A percentile compares a stretch with the other conserved stretches of the same genome.
phyloP scores from a whole-genome alignment of 805 yeast species.

The Cyberlindnera xishuangbannaensis region DNA sequence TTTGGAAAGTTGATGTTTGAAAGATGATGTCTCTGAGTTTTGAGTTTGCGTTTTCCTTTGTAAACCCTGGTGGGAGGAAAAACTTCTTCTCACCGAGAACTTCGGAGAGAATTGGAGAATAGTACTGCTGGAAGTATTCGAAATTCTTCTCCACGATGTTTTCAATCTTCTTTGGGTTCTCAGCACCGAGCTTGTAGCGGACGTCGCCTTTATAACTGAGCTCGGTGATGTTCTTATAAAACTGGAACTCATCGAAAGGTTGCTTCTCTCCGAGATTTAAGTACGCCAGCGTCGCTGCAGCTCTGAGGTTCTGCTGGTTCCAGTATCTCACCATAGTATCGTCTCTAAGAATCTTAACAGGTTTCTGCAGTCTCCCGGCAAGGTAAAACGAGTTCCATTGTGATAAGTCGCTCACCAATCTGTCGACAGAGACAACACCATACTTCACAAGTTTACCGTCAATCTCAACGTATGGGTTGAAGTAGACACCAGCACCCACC shows the following conservation, averaged over 20 bases:
- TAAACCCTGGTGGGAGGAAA: slow-evolving; percentile 33
- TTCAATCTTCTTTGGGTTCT: slow-evolving; percentile 80
- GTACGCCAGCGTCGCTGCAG: slow-evolving; percentile 63
- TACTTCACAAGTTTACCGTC: slow-evolving; percentile 65
- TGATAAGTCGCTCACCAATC: slow-evolving; percentile 60
- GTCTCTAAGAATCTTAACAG: slow-evolving; percentile 70
- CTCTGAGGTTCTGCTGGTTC: slow-evolving; percentile 70
- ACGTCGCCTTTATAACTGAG: slow-evolving; percentile 89
- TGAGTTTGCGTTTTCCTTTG: slow-evolving; percentile 29
- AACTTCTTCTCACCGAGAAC: slow-evolving; percentile 29
- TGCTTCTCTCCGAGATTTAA: slow-evolving; percentile 28
- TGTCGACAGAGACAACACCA: slow-evolving; percentile 70
- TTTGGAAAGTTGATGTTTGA: slow-evolving; percentile 68
- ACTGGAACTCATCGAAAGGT: slow-evolving; percentile 50
- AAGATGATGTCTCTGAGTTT: slow-evolving; percentile 51
- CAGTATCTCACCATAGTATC: slow-evolving; percentile 57
- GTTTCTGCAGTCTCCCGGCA: slow-evolving; percentile 93
- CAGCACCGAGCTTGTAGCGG: slow-evolving; percentile 80
- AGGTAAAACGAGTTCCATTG: slow-evolving; percentile 83
- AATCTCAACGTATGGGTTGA: slow-evolving; percentile 80
- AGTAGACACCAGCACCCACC: slow-evolving; percentile 86
- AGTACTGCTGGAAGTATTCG: slow-evolving; percentile 60
- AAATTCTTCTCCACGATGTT: slow-evolving; percentile 83
- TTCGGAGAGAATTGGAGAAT: slow-evolving; percentile 50
- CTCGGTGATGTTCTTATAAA: slow-evolving; percentile 72